These are phyloP conservation scores for Penicillium thymicola DNA, from an alignment of 2,329 filamentous ascomycete species.

Conservation along the genomic window DNA sequence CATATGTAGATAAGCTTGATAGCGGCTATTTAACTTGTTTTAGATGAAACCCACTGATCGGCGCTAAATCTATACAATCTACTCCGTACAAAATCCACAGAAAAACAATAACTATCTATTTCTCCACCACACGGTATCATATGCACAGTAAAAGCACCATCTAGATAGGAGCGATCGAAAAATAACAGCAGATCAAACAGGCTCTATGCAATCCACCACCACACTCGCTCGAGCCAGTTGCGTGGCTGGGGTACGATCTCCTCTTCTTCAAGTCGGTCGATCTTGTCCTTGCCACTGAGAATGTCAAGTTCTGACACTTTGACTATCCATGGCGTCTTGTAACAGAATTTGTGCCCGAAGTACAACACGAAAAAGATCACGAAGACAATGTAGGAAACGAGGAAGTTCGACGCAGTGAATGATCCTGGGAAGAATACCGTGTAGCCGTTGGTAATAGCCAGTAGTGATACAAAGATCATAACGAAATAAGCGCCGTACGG, in stretches of 20 bases:
- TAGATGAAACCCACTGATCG: background rate
- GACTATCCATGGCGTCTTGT: constrained; percentile 31
- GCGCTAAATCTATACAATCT: background rate
- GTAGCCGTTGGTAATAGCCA: constrained; percentile 58
- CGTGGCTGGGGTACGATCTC: constrained; percentile 41
- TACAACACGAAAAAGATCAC: constrained; percentile 49
- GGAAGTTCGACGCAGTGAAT: constrained; percentile 48
- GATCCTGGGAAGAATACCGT: constrained; percentile 50
- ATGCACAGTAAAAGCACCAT: background rate
- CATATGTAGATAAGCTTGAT: background rate
- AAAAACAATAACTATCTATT: background rate
- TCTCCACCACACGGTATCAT: background rate
- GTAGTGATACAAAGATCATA: constrained; percentile 46
- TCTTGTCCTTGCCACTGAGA: constrained; percentile 45
- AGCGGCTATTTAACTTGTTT: background rate
- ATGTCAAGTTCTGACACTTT: constrained; percentile 44
- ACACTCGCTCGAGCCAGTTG: constrained; percentile 44
- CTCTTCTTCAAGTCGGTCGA: constrained; percentile 43
- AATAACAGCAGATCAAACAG: background rate
- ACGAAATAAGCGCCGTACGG: constrained; percentile 54
- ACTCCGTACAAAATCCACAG: background rate
- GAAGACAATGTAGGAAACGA: constrained; percentile 55
- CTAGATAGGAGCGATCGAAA: background rate
- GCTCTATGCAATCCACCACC: constrained; percentile 47
- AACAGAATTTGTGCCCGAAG: constrained; percentile 37